phyloP scores from a whole-genome alignment of 1,284 basidiomycete species.

The Microbotryum violaceum region DNA sequence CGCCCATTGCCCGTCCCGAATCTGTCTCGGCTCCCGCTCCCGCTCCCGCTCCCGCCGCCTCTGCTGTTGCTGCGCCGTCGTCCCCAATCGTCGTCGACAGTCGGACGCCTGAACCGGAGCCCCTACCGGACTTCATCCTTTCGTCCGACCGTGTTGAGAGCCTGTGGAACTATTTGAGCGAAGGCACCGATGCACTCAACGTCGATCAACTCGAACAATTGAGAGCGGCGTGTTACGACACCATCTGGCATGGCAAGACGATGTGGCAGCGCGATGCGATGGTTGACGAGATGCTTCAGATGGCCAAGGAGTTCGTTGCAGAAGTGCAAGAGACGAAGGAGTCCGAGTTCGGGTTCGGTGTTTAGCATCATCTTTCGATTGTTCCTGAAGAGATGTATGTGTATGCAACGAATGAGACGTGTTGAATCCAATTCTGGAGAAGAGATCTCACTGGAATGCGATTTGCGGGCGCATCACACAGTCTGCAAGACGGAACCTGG shows the following conservation, averaged over 20 bases:
- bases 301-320: conserved; percentile 30
- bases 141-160: conserved; percentile 47
- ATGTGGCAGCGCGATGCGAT: conserved; percentile 66
- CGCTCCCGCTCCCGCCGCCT: not conserved
- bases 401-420: no score
- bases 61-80: not conserved
- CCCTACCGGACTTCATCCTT: conserved; percentile 50
- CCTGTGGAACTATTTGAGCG: conserved; percentile 48
- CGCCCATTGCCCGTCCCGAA: conserved; percentile 5
- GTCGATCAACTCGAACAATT: conserved; percentile 91
- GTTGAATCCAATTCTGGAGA: no score
- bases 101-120: conserved; percentile 32
- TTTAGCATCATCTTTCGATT: no score
- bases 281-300: conserved; percentile 23
- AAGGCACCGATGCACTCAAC: conserved; percentile 54
- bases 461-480: no score
- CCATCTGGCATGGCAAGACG: conserved; percentile 67
- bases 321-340: conserved; percentile 25
- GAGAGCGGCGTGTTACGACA: conserved; percentile 69
- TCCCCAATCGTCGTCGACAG: conserved; percentile 16
- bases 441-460: no score
- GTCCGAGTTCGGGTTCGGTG: not conserved
- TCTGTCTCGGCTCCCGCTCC: not conserved
- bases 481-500: no score
- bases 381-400: no score